Evolutionary conservation across 192 early-diverging fungal species (phyloP), one percentile per base, ranked within the genome.

Genomic region (Coemansia sp.): DNA sequence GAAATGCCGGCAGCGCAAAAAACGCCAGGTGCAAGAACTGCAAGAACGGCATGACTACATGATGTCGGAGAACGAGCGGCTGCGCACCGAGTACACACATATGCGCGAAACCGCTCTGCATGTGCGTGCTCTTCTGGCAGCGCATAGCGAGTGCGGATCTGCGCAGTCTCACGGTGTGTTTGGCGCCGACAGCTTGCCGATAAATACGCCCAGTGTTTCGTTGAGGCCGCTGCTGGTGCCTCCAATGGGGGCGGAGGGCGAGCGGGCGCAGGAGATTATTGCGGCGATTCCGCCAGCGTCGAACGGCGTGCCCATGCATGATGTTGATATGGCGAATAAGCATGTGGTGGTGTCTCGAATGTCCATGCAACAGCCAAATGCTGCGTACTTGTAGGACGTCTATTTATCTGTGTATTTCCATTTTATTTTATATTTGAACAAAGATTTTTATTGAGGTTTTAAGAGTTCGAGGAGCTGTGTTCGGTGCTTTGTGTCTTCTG

Each of bases 1-100:
- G 1, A 94, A 96, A 71, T 96, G 94, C 66, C 87, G 94, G 31
- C 93, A 92, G 69, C 89, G 93, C 56, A 96, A 96, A 75, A 96
- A 96, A 78, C 88, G 90, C 62, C 93, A 92, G 87, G 82, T 96
- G 14, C 80, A 86, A 47, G 86, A 89, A 51, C 85, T 96, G 64
- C 92, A 96, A 49, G 60, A 68, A 5, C 81, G 77, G 1, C 69
- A 75, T 46, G 78, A 81, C 55, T 75, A 59, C 26, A 61, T 81
- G 65, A 22, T 61, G 17, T 12, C 21, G 3, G 73, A 84, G 42
- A 82, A 84, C 68, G 72, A 82, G 49, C 53, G 65, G 4, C 22
- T 81, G 19, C 55, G 64, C 4, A 34, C 51, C 3, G 74, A 82
- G 46, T 74, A 70, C 40, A 60, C 69, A 47, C 60, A 71, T 17